Conservation (phyloP, 1,284 basidiomycete species). For the Marasmius sp. region DNA sequence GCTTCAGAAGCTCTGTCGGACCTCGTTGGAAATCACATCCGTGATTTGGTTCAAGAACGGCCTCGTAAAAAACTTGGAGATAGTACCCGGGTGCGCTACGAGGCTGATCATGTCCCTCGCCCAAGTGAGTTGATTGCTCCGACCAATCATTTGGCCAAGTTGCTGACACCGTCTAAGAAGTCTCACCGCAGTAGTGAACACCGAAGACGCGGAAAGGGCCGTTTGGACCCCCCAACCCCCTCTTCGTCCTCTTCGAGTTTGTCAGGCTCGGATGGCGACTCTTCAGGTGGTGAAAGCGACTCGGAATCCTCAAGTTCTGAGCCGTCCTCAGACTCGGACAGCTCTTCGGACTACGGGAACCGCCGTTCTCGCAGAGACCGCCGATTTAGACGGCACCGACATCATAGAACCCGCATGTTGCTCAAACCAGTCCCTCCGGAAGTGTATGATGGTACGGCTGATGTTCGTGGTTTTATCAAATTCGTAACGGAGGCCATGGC, state of each 20-base stretch:
- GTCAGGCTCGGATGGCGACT: not conserved
- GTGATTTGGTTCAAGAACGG: constrained; percentile 4
- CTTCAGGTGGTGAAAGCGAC: not conserved
- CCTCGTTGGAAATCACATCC: constrained; percentile 1
- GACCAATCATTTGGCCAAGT: constrained; percentile 5
- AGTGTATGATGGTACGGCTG: constrained; percentile 27
- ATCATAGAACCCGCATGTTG: constrained; percentile 1
- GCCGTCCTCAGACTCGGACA: not conserved
- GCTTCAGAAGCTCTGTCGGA: constrained; percentile 8
- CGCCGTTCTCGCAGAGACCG: not conserved
- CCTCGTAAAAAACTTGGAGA: not conserved
- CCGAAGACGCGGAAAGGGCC: not conserved
- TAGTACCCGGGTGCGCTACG: not conserved
- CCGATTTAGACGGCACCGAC: not conserved
- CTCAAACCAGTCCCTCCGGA: constrained; percentile 27
- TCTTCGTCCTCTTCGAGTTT: constrained; percentile 1
- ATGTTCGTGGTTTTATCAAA: constrained; percentile 22
- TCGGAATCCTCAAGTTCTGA: constrained; percentile 1
- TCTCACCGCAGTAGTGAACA: not conserved
- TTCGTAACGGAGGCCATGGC: constrained; percentile 29
- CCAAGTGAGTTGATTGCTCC: constrained; percentile 8
- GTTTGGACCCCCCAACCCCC: not conserved
- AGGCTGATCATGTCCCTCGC: not conserved
- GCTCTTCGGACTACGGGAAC: not conserved
- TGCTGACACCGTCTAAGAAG: not conserved